A percentile compares a stretch with the other conserved stretches of the same genome.
Conservation (phyloP, 352 stramenopile species). For the Phytopythium oedochilum region DNA sequence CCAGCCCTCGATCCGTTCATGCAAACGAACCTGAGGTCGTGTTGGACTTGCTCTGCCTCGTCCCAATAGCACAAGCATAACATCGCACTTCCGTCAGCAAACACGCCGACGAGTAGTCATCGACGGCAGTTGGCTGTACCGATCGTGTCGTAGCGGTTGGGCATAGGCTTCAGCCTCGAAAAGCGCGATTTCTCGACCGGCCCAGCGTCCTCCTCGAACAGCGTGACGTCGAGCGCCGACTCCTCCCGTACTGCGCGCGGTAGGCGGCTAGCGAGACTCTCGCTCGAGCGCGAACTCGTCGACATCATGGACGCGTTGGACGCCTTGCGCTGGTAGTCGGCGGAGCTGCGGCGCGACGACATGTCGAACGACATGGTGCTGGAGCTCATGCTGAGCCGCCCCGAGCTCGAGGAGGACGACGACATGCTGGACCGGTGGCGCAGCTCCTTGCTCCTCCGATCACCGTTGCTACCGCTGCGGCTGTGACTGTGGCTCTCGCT, state of each 20-base stretch:
- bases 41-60: slow-evolving; percentile 1
- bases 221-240: neutral
- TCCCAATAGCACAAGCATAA: neutral
- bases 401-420: slow-evolving; percentile 2
- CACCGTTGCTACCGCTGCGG: neutral
- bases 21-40: slow-evolving; percentile 1
- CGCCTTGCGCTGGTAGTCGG: neutral
- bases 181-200: neutral
- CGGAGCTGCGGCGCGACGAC: neutral
- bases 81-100: neutral
- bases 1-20: no score
- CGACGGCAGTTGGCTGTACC: neutral
- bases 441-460: no score
- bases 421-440: neutral
- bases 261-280: neutral
- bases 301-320: neutral
- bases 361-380: neutral
- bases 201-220: neutral
- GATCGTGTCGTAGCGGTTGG: slow-evolving; percentile 6
- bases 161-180: neutral
- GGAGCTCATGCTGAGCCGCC: slow-evolving; percentile 1
- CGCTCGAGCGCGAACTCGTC: neutral
- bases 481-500: neutral
- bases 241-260: neutral
- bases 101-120: neutral